Conservation (phyloP, 805 yeast species). For the Clavispora fructus region DNA sequence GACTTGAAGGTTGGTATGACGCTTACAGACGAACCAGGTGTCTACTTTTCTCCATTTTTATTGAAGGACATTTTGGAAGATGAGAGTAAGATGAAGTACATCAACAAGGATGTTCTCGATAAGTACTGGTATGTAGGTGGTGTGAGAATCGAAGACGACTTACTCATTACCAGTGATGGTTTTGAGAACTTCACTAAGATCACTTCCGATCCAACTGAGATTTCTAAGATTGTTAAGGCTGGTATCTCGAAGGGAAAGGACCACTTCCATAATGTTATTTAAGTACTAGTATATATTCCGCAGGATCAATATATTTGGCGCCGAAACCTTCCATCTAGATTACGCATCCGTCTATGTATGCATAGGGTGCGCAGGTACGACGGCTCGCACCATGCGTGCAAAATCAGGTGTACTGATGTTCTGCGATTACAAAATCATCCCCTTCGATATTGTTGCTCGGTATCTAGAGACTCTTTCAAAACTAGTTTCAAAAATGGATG, state of each 20-base stretch:
- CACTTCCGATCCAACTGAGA: constrained; percentile 82
- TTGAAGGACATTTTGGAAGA: constrained; percentile 55
- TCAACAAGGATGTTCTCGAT: constrained; percentile 61
- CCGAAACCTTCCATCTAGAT: too few species aligned
- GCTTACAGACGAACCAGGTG: constrained; percentile 92
- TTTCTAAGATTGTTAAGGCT: constrained; percentile 65
- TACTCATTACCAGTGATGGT: constrained; percentile 71
- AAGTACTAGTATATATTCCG: neutral
- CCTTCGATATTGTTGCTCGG: neutral
- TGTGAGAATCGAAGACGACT: constrained; percentile 92
- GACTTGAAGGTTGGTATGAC: constrained; percentile 70
- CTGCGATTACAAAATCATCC: neutral
- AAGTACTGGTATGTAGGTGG: constrained; percentile 92
- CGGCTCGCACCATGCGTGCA: neutral
- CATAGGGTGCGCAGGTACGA: neutral
- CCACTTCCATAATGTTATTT: constrained; percentile 56
- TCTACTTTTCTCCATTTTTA: constrained; percentile 81
- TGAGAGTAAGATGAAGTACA: constrained; percentile 47
- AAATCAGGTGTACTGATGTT: neutral
- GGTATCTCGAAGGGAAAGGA: constrained; percentile 60
- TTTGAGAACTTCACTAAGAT: constrained; percentile 76
- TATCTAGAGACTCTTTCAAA: neutral
- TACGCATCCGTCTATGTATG: too few species aligned
- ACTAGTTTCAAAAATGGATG: constrained; percentile 59
- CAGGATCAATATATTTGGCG: too few species aligned